Percentiles rank a stretch among this genome's conserved stretches.
Conservation (phyloP, 169 alveolate species). For the Eimeria maxima region DNA sequence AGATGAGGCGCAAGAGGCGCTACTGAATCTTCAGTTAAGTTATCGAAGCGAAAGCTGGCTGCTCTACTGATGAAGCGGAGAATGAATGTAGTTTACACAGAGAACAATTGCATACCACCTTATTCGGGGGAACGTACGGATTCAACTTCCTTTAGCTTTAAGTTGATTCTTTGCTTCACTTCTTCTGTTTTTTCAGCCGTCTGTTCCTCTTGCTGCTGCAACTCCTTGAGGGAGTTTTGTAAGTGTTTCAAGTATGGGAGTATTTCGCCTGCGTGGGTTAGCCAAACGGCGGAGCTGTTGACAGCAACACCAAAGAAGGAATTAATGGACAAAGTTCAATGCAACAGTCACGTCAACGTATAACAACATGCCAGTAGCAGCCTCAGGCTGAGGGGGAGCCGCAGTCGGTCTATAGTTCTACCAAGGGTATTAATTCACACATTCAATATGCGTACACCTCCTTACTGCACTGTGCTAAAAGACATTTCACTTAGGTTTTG, state of each 20-base stretch:
- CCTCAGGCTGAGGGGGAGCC: not conserved
- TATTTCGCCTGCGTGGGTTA: slow-evolving; percentile 58
- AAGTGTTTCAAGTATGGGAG: slow-evolving; percentile 49
- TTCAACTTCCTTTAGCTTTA: not conserved
- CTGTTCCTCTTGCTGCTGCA: slow-evolving; percentile 41
- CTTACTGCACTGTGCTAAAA: not conserved
- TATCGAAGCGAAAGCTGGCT: not conserved
- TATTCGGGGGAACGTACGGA: not conserved
- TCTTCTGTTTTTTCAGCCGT: not conserved
- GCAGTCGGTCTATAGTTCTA: not conserved
- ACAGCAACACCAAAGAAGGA: not conserved
- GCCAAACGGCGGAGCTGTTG: slow-evolving; percentile 58
- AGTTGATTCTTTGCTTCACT: slow-evolving; percentile 2
- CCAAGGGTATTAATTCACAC: too few species aligned
- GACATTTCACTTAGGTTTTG: not conserved
- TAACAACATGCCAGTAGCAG: too few species aligned
- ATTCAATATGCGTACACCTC: too few species aligned
- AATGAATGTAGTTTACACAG: not conserved
- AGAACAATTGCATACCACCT: not conserved
- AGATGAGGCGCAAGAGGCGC: not conserved
- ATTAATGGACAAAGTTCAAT: not conserved
- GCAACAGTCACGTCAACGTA: too few species aligned
- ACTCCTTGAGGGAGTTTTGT: slow-evolving; percentile 27
- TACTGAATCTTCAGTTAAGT: not conserved
- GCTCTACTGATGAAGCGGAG: not conserved